phyloP scores from a whole-genome alignment of 2,329 filamentous ascomycete species.

The Orbilia ellipsospora region DNA sequence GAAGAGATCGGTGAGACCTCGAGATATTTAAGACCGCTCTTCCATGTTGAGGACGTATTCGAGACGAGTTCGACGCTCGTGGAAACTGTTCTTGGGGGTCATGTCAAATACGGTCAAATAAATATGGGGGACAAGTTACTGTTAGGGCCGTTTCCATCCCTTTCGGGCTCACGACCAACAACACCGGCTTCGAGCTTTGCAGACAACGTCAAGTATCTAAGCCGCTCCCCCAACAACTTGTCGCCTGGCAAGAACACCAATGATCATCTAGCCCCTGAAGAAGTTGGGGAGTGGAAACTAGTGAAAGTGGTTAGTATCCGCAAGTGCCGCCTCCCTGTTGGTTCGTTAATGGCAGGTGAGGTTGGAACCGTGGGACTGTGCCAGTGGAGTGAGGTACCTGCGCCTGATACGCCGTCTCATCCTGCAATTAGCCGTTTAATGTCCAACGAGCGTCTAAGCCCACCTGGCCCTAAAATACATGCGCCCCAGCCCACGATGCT shows the following conservation, averaged over 20 bases:
- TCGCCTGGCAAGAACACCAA: constrained; percentile 63
- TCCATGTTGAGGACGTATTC: constrained; percentile 92
- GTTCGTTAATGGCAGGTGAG: constrained; percentile 79
- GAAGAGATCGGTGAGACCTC: constrained; percentile 60
- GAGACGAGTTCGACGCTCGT: constrained; percentile 44
- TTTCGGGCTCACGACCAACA: constrained; percentile 56
- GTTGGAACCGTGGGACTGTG: constrained; percentile 88
- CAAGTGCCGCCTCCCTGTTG: constrained; percentile 85
- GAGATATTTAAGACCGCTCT: constrained; percentile 72
- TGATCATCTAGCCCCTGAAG: constrained; percentile 66
- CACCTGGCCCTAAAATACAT: constrained; percentile 31
- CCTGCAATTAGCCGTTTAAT: constrained; percentile 50
- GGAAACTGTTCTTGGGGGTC: constrained; percentile 83
- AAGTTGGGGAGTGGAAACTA: constrained; percentile 79
- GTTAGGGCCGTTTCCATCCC: constrained; percentile 78
- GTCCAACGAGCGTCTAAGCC: constrained; percentile 32
- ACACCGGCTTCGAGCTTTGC: constrained; percentile 62
- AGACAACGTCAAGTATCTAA: constrained; percentile 66
- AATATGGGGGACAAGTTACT: constrained; percentile 81
- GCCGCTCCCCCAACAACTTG: constrained; percentile 48
- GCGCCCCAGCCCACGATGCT: constrained; percentile 60
- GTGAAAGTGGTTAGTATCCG: constrained; percentile 87
- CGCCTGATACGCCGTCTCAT: constrained; percentile 60
- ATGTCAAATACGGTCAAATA: constrained; percentile 81
- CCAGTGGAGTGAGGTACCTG: constrained; percentile 64